phyloP scores from a whole-genome alignment of 371 early-diverging fungal genomes.

The Sporodiniella umbellata region DNA sequence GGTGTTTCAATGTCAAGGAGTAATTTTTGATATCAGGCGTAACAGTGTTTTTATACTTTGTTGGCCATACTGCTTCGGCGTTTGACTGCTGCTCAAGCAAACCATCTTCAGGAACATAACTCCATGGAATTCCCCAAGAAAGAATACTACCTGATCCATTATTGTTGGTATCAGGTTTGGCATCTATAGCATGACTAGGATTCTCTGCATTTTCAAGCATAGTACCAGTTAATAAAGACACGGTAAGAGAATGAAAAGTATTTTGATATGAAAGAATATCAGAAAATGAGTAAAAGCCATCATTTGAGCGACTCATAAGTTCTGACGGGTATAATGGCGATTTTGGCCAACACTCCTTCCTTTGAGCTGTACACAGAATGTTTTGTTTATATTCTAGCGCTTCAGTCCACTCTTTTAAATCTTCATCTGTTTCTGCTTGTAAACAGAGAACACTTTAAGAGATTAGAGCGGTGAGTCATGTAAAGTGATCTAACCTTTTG shows the following conservation, averaged over 20 bases:
- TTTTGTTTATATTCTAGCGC: too few relatives aligned
- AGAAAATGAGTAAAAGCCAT: not conserved
- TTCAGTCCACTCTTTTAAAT: slow-evolving; percentile 63
- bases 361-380: too few relatives aligned
- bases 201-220: slow-evolving; percentile 11
- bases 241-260: too few relatives aligned
- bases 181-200: not conserved
- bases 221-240: slow-evolving; percentile 9
- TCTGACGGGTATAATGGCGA: slow-evolving; percentile 12
- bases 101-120: slow-evolving; percentile 17
- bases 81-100: not conserved
- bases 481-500: slow-evolving; percentile 41
- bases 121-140: slow-evolving; percentile 49
- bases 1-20: slow-evolving; percentile 21
- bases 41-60: slow-evolving; percentile 28
- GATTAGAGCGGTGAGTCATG: not conserved
- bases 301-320: not conserved
- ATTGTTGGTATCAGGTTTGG: not conserved
- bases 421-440: slow-evolving; percentile 70
- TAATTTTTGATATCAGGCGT: slow-evolving; percentile 26
- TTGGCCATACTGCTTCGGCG: slow-evolving; percentile 32
- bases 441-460: slow-evolving; percentile 12
- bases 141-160: not conserved
- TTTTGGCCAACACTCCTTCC: not conserved
- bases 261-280: not conserved